Base-by-base conservation (phyloP, 495 filamentous ascomycete species). In the Penicillium alfredii region DNA sequence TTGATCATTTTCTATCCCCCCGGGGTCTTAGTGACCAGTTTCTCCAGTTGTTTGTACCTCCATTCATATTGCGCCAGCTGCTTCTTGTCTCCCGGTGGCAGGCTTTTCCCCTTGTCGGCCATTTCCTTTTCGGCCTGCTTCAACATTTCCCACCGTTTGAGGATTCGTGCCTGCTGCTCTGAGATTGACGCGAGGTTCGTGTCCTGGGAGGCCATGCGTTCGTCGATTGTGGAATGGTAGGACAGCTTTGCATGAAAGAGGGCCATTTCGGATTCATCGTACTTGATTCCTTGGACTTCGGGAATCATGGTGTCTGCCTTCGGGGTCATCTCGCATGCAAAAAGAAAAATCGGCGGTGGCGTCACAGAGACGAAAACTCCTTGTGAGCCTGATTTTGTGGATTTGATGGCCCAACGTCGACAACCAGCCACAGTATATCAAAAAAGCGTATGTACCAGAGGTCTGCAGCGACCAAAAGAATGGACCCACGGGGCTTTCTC, bases 181-280 rank as follows among this genome's bases (percentile, higher is more conserved):
- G 56, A 53, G 38, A 68, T 63, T 5, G 64, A 64, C 3, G 34
- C 44, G 8, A 66, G 47, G 18, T 68, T 68, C 27, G 50, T 37
- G 34, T 68, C 58, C 26, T 60, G 38, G 1, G 58, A 55, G 4
- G 55, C 56, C 43, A 58, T 47, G 11, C 64, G 60, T 10, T 51
- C 53, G n/a, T 68, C 60, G 19, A 63, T 57, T 4, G 64, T 68
- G 15, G 61, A 50, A 30, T 66, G 55, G 19, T 64, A 68, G 7
- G 56, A 55, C 15, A 68, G 40, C 35, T 64, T 61, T 16, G 64
- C 62, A 22, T 56, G 55, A 37, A 68, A 68, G 24, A 64, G 54
- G 1, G 58, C 56, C 64, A 68, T 68, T 30, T 68, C 62, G 33
- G 56, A 64, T 49, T 68, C 60, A 39, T 64, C 60, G 45, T 68